Evolutionary conservation across 768 basidiomycete species (phyloP).

Genomic region (Boletus huronensis): DNA sequence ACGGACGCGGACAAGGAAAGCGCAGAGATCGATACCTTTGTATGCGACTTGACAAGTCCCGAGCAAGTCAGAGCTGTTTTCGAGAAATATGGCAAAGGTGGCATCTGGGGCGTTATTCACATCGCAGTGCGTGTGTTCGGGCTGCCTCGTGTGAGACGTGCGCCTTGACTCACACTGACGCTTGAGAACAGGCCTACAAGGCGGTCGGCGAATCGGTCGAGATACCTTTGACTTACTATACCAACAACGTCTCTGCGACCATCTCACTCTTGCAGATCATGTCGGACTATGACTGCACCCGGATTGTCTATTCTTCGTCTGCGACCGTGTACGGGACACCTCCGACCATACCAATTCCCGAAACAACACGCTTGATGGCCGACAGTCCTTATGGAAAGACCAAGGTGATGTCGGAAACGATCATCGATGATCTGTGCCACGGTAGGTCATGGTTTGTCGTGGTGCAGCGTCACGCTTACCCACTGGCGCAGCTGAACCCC

Average conservation of each 20-base stretch:
- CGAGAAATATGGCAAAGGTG: conserved; percentile 78
- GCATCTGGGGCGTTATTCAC: conserved; percentile 96
- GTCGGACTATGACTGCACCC: conserved; percentile 76
- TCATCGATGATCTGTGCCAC: conserved; percentile 85
- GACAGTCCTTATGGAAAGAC: conserved; percentile 94
- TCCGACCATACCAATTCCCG: conserved; percentile 88
- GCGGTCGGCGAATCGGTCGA: conserved; percentile 96
- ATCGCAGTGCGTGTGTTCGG: conserved; percentile 72
- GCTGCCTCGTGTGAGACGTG: neutral
- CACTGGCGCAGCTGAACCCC: conserved; percentile 52
- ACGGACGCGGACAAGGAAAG: conserved; percentile 68
- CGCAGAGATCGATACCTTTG: conserved; percentile 64
- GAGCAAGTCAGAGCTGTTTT: conserved; percentile 77
- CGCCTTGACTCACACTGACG: neutral
- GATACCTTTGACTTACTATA: conserved; percentile 89
- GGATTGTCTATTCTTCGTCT: conserved; percentile 95
- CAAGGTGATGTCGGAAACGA: conserved; percentile 91
- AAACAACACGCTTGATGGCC: conserved; percentile 81
- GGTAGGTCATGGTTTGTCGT: conserved; percentile 40
- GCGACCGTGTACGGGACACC: conserved; percentile 98
- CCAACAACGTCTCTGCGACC: conserved; percentile 90
- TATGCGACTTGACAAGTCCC: conserved; percentile 71
- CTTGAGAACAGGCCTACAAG: conserved; percentile 82
- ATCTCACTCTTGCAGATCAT: conserved; percentile 83
- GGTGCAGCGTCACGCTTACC: conserved; percentile 2